Evolutionary conservation across 2,329 filamentous ascomycete species (phyloP).

Genomic region (Aspergillus vadensis): DNA sequence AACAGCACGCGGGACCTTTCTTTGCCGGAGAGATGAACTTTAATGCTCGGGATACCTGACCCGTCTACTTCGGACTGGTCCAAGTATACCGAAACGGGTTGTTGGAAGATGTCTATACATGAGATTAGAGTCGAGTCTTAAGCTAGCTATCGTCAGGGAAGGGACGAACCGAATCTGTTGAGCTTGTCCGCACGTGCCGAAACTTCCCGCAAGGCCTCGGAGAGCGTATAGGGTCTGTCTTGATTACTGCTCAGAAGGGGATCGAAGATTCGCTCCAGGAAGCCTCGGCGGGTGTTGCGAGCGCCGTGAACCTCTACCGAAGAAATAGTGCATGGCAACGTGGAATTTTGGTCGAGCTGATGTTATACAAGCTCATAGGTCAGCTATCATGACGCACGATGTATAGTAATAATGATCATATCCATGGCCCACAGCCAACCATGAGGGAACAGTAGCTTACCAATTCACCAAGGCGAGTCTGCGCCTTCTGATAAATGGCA

Average conservation of each 20-base stretch:
- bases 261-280: constrained; percentile 78
- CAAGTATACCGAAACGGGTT: constrained; percentile 78
- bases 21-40: constrained; percentile 73
- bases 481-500: constrained; percentile 62
- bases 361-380: constrained; percentile 18
- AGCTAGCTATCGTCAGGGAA: background rate
- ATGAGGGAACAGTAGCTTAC: constrained; percentile 46
- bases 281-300: constrained; percentile 76
- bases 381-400: constrained; percentile 6
- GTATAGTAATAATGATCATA: background rate
- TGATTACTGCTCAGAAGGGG: constrained; percentile 72
- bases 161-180: constrained; percentile 69
- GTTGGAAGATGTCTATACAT: constrained; percentile 76
- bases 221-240: constrained; percentile 71
- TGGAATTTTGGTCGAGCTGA: constrained; percentile 78
- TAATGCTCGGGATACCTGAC: constrained; percentile 68
- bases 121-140: constrained; percentile 20
- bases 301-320: constrained; percentile 83
- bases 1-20: constrained; percentile 83
- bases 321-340: constrained; percentile 83
- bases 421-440: background rate
- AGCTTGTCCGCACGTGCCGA: constrained; percentile 72
- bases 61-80: constrained; percentile 73
- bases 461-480: constrained; percentile 65
- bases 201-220: constrained; percentile 74